Evolutionary conservation across 2,329 filamentous ascomycete species (phyloP), one percentile per base, ranked within the genome.

Genomic region (Hymenoscyphus scutula): DNA sequence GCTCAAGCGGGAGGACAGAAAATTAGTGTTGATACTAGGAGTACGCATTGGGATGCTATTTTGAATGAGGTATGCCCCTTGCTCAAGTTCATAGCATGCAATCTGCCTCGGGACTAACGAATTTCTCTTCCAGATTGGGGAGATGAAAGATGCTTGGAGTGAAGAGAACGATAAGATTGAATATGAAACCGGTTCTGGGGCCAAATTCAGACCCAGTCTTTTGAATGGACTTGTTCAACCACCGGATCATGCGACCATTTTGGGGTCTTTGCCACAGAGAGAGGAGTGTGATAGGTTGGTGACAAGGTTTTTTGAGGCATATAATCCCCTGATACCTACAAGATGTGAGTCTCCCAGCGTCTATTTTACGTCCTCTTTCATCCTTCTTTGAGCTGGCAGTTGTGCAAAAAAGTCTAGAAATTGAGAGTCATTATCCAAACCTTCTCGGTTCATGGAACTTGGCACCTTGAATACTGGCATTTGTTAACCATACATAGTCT

Each of bases 271-370:
- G 54, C 94, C 94, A 1, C 82, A 88, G 0, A 93, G 91, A 72
- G 86, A 89, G 27, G 89, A 86, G 19, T 88, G 92, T 23, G 85
- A 96, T 70, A 87, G 90, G 23, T 80, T 97, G 19, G 88, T 96
- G 63, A 87, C 86, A 64, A 87, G 92, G 62, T 98, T 95, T 74
- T 97, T 98, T 79, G 92, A 93, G 73, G 92, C 89, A 0, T 81
- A 85, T 76, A 84, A 87, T 65, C 84, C 83, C 56, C 81, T 83
- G n/a, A 85, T 86, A 73, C 88, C 67, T 17, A 56, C 61, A 57
- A 72, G 77, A 19, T 79, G 83, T 64, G 32, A 67, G 71, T 86
- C 29, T 29, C 6, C 27, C 27, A 6, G 6, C 6, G 6, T 29
- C 27, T 29, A 29, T 29, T 29, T 29, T 29, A 29, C 3, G 6